Base-by-base conservation (phyloP, 257 asterid genomes). In the Nicotiana obtusifolia region DNA sequence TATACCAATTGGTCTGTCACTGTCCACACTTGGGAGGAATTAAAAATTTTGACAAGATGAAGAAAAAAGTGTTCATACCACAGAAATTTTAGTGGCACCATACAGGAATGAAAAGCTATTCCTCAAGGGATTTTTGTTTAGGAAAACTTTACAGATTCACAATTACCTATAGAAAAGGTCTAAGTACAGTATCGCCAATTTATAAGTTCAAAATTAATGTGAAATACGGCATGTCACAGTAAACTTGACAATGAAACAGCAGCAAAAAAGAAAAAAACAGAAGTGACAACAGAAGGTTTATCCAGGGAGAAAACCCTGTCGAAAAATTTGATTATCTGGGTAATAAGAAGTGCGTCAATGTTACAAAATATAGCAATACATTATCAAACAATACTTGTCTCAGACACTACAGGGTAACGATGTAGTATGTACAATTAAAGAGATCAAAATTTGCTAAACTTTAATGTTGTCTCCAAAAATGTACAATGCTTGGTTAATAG, bases 401-500 rank as follows among this genome's bases (percentile, higher is more conserved):
- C 90, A 85, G 84, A 83, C 78, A 86, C 86, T 85, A 88, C 88
- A 89, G 88, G 89, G 85, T 85, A 85, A 80, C 80, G 88, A 82
- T 85, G 33, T 54, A 49, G 82, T 80, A 52, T 62, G 59, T 62
- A 64, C 82, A 62, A 54, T 26, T 44, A 47, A 62, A 64, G 56
- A 80, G 78, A 62, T 84, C 82, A 87, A 81, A 88, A 80, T 77
- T 71, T 65, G 87, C 87, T 82, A 84, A 81, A 81, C 81, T 78
- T 83, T 82, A 68, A 82, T 86, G 86, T 85, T 81, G 87, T 87
- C 91, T 85, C 84, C 47, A 81, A 86, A 83, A 85, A 85, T 85
- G 81, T 88, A 94, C 97, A 92, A 80, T 84, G 90, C 80, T 81
- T 44, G 78, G 75, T 88, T 86, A 84, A 85, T 87, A 85, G 87